Evolutionary conservation across 2,329 filamentous ascomycete species (phyloP).

Genomic region (Beauveria asiatica): DNA sequence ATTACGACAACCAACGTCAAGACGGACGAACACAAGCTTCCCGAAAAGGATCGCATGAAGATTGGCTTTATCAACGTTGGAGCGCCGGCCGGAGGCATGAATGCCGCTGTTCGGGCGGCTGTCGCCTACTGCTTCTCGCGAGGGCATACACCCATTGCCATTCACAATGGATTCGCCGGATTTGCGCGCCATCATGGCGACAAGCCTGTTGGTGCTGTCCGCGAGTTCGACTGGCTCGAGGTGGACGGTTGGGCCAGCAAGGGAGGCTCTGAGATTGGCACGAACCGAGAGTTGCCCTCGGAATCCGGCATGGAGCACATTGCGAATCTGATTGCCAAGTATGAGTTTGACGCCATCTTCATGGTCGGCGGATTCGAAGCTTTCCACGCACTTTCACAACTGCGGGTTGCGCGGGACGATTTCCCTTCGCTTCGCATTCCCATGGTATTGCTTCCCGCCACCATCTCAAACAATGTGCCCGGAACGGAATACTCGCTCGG

Average conservation of each 20-base stretch:
- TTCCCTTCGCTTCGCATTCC: conserved; percentile 88
- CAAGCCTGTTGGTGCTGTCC: conserved; percentile 70
- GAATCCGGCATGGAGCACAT: conserved; percentile 78
- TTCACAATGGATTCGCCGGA: conserved; percentile 95
- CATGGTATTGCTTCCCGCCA: conserved; percentile 86
- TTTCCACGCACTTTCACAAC: conserved; percentile 82
- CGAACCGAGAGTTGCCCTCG: conserved; percentile 83
- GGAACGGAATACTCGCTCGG: conserved; percentile 96
- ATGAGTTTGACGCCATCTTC: conserved; percentile 86
- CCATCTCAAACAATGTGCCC: conserved; percentile 96
- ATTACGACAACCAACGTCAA: conserved; percentile 82
- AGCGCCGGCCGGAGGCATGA: conserved; percentile 95
- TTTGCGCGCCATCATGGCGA: conserved; percentile 86
- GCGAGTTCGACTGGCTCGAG: conserved; percentile 84
- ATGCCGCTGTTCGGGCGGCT: conserved; percentile 85
- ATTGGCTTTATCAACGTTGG: conserved; percentile 96
- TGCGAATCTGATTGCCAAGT: conserved; percentile 73
- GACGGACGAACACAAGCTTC: conserved; percentile 57
- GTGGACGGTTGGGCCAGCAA: conserved; percentile 93
- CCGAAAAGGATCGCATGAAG: conserved; percentile 72
- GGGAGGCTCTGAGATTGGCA: conserved; percentile 95
- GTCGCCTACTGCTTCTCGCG: conserved; percentile 87
- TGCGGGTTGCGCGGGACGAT: conserved; percentile 68
- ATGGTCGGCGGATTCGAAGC: conserved; percentile 93
- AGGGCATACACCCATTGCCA: conserved; percentile 86